These are phyloP conservation scores for Boehmeria nivea DNA, from an alignment of 306 rosid species.

Conservation along the genomic window DNA sequence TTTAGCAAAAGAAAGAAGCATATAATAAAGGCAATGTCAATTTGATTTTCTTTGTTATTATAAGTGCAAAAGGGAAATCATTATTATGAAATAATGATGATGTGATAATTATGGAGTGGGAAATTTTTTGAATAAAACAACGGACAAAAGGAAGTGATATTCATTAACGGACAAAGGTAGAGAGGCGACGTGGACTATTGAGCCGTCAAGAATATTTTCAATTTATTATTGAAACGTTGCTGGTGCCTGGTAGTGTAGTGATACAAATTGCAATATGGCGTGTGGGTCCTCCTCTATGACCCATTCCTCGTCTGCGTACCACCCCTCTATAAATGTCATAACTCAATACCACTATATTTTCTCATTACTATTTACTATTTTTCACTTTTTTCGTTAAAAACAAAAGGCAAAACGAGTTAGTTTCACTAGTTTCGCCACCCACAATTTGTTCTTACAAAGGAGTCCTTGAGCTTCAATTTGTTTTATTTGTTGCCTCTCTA, in stretches of 20 bases:
- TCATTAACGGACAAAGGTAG: slow-evolving; percentile 30
- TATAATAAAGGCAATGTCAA: not conserved
- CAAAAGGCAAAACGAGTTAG: not conserved
- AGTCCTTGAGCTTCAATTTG: too few relatives aligned
- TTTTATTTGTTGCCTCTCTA: too few relatives aligned
- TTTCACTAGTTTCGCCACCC: too few relatives aligned
- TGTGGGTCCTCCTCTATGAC: slow-evolving; percentile 25
- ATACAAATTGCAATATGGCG: slow-evolving; percentile 1
- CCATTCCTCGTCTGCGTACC: slow-evolving; percentile 18
- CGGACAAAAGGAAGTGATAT: slow-evolving; percentile 28
- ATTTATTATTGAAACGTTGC: slow-evolving; percentile 16
- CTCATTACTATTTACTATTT: not conserved
- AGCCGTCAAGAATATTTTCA: not conserved
- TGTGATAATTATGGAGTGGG: not conserved
- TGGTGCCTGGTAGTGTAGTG: not conserved
- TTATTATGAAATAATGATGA: not conserved
- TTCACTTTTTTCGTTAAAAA: not conserved
- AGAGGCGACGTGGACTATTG: slow-evolving; percentile 26
- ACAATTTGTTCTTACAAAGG: too few relatives aligned
- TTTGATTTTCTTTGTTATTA: not conserved
- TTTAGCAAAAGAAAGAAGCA: too few relatives aligned
- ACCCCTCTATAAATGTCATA: not conserved
- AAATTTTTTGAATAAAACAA: slow-evolving; percentile 14
- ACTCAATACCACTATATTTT: too few relatives aligned
- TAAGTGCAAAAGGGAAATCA: not conserved